A percentile compares a stretch with the other conserved stretches of the same genome.
These are phyloP conservation scores for Elsinoe necatrix DNA, from an alignment of 2,329 filamentous ascomycete species.

Conservation along the genomic window DNA sequence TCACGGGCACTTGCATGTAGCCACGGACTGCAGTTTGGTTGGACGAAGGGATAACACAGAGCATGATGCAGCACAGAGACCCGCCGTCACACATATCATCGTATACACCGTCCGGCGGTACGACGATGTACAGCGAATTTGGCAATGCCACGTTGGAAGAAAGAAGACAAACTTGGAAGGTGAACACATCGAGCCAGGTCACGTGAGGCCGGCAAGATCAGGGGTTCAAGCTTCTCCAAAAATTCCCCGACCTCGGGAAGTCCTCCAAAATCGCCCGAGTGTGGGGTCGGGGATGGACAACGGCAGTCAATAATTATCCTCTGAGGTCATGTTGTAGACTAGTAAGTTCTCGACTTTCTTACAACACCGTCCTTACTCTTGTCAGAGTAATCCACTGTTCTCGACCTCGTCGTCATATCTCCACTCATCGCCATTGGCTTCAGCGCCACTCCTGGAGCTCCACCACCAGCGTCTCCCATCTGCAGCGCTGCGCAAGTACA, in stretches of 20 bases:
- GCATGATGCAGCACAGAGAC: too few species aligned
- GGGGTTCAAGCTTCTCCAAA: not conserved
- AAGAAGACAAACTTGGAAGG: not conserved
- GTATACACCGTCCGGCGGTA: too few species aligned
- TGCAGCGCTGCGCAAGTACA: not conserved
- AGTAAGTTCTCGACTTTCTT: not conserved
- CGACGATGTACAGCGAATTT: too few species aligned
- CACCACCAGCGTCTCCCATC: not conserved
- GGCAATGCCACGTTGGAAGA: too few species aligned
- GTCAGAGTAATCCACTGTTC: too few species aligned
- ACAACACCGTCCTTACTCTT: not conserved
- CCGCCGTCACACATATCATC: too few species aligned
- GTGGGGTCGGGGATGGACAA: constrained; percentile 3
- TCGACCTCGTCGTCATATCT: not conserved
- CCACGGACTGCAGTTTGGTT: too few species aligned
- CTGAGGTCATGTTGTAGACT: not conserved
- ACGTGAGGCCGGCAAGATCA: not conserved
- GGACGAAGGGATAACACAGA: too few species aligned
- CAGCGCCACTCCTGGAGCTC: not conserved
- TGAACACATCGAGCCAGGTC: not conserved
- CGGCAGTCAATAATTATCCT: constrained; percentile 6
- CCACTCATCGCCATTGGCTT: not conserved
- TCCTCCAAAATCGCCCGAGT: constrained; percentile 4
- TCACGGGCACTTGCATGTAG: too few species aligned
- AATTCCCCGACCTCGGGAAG: not conserved